Conservation (phyloP, 192 early-diverging fungal species). For the Chytriomyces confervae region DNA sequence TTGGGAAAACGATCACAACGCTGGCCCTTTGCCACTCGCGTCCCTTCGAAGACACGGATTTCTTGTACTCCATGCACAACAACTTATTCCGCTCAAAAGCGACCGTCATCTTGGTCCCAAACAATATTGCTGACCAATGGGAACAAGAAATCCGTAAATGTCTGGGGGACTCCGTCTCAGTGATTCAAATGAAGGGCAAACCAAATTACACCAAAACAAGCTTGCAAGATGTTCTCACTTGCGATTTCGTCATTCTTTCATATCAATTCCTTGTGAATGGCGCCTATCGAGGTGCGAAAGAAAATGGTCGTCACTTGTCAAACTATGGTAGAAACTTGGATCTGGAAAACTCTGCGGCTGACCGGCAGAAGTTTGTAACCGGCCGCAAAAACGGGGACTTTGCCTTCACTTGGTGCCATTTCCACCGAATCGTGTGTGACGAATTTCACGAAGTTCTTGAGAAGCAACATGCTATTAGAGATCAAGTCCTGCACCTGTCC, state of each 20-base stretch:
- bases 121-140: conserved; percentile 29
- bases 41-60: conserved; percentile 1
- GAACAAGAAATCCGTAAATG: conserved; percentile 29
- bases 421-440: conserved; percentile 27
- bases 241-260: conserved; percentile 3
- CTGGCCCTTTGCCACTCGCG: conserved; percentile 21
- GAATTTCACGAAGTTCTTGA: conserved; percentile 27
- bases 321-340: not conserved
- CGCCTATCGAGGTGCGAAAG: not conserved
- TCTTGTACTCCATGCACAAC: not conserved
- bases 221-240: not conserved
- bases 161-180: conserved; percentile 2
- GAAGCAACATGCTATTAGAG: not conserved
- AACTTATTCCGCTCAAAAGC: not conserved
- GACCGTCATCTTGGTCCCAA: conserved; percentile 9
- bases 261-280: not conserved
- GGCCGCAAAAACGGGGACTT: not conserved
- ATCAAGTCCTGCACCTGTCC: conserved; percentile 1
- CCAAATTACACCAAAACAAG: not conserved
- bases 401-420: conserved; percentile 23
- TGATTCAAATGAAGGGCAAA: conserved; percentile 34
- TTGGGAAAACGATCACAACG: conserved; percentile 23
- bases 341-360: not conserved
- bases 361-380: not conserved
- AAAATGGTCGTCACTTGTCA: not conserved